Conservation (phyloP, 345 rosid species). For the Gossypium anomalum region DNA sequence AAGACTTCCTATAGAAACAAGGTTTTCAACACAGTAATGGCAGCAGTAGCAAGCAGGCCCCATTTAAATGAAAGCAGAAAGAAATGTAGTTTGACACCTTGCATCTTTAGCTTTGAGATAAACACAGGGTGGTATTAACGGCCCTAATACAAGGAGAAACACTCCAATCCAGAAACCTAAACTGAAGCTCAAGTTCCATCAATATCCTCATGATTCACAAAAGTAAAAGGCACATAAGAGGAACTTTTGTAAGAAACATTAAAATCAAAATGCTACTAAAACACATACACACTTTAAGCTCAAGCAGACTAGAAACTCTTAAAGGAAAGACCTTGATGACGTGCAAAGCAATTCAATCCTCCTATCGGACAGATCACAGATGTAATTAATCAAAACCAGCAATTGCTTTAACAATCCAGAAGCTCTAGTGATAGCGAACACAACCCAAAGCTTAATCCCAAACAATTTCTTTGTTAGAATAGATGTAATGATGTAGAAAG, state of each 20-base stretch:
- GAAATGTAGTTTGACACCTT: neutral
- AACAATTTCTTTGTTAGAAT: neutral
- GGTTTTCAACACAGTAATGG: neutral
- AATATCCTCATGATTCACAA: neutral
- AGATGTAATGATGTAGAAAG: neutral
- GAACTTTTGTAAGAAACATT: neutral
- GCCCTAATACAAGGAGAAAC: neutral
- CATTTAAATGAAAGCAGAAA: neutral
- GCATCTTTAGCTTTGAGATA: neutral
- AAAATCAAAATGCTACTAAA: neutral
- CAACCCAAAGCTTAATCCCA: neutral
- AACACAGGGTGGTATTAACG: neutral
- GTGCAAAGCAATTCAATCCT: neutral
- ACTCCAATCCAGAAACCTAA: neutral
- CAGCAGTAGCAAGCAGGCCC: neutral
- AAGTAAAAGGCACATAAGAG: neutral
- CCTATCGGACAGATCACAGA: neutral
- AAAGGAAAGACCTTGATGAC: neutral
- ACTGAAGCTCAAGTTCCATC: slow-evolving; percentile 8
- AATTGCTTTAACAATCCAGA: neutral
- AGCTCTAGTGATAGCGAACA: neutral
- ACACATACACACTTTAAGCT: neutral
- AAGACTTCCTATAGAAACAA: neutral
- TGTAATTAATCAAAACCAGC: neutral
- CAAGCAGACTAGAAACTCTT: neutral